phyloP scores from a whole-genome alignment of 306 rosid species.

The Lathyrus tuberosus region DNA sequence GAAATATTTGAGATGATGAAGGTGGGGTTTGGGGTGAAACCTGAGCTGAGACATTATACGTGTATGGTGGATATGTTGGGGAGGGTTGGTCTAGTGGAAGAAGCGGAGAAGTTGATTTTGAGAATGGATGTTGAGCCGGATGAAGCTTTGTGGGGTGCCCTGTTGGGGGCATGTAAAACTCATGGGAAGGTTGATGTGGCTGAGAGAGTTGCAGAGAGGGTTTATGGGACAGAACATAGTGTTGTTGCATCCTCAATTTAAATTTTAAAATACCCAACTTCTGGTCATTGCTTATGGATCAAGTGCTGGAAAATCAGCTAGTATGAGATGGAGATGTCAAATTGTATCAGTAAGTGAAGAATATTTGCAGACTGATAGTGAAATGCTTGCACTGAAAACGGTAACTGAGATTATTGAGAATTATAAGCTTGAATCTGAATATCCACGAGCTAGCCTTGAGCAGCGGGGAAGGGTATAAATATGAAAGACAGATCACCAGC shows the following conservation, averaged over 20 bases:
- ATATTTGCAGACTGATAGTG: conserved; percentile 42
- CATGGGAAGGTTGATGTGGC: conserved; percentile 70
- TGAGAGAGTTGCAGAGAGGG: conserved; percentile 52
- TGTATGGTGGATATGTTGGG: conserved; percentile 89
- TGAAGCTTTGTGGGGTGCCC: conserved; percentile 56
- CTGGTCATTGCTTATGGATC: not conserved
- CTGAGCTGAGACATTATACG: conserved; percentile 60
- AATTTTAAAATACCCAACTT: conserved; percentile 1
- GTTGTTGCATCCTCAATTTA: conserved; percentile 30
- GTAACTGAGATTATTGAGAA: conserved; percentile 63
- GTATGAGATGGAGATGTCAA: too few relatives aligned
- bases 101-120: conserved; percentile 61
- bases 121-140: conserved; percentile 62
- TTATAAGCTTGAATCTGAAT: conserved; percentile 64
- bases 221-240: conserved; percentile 39
- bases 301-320: not conserved
- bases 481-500: conserved; percentile 32
- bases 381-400: conserved; percentile 60
- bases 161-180: conserved; percentile 64
- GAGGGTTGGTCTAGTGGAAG: conserved; percentile 66
- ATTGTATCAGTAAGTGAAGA: too few relatives aligned
- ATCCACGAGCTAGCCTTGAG: conserved; percentile 58
- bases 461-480: conserved; percentile 47
- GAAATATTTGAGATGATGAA: conserved; percentile 66
- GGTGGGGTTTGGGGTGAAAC: conserved; percentile 50